A percentile compares a stretch with the other conserved stretches of the same genome.
Conservation (phyloP, 139 green algal genomes). For the Chlorella sp. region DNA sequence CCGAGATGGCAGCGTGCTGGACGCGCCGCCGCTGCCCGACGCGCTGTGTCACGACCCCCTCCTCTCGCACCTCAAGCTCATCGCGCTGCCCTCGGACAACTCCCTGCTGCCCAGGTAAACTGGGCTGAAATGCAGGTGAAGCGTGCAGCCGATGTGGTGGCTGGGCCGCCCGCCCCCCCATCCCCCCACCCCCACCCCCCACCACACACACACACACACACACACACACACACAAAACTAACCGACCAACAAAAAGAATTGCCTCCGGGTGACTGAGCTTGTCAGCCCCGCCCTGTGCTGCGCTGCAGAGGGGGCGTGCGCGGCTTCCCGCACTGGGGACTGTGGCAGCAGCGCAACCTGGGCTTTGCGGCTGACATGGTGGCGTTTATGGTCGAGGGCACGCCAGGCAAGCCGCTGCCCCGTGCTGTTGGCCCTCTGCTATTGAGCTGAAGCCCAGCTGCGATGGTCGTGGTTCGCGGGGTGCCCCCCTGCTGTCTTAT, state of each 20-base stretch:
- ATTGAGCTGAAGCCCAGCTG: too few relatives aligned
- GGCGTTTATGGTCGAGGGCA: constrained; percentile 30
- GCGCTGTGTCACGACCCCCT: constrained; percentile 60
- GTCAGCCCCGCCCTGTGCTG: neutral
- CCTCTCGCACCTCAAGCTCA: constrained; percentile 42
- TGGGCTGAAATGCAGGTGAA: neutral
- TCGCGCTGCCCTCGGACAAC: constrained; percentile 45
- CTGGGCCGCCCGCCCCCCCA: too few relatives aligned
- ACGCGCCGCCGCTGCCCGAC: constrained; percentile 72
- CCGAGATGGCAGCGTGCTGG: constrained; percentile 58
- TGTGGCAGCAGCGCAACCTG: constrained; percentile 50
- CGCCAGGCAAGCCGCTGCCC: too few relatives aligned
- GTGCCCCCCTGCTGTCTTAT: too few relatives aligned
- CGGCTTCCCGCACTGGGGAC: constrained; percentile 62
- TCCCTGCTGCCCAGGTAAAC: constrained; percentile 46
- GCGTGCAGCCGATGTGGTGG: too few relatives aligned
- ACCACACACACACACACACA: too few relatives aligned
- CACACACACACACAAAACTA: too few relatives aligned
- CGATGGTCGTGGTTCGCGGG: too few relatives aligned
- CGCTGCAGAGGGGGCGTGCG: constrained; percentile 33
- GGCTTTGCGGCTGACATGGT: constrained; percentile 33
- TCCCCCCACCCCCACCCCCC: too few relatives aligned
- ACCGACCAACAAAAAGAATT: too few relatives aligned
- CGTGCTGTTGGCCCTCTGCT: too few relatives aligned
- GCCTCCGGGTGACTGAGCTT: too few relatives aligned